Conservation (phyloP, 352 stramenopile species). For the Phytophthora syringae region DNA sequence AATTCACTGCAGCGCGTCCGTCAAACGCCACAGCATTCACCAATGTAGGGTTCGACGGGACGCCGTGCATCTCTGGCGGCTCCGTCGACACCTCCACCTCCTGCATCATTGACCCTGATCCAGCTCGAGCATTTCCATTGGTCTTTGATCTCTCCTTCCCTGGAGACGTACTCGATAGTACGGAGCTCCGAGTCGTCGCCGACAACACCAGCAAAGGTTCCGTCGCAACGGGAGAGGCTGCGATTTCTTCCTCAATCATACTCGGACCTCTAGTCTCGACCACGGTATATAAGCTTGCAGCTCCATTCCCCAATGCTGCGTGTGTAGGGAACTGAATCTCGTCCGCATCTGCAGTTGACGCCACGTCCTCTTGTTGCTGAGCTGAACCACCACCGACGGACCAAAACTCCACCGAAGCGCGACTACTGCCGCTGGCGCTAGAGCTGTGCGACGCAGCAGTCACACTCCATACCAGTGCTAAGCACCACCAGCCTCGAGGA, state of each 20-base stretch:
- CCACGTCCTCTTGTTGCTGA: background rate
- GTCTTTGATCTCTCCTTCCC: background rate
- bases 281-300: no score
- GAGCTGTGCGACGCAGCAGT: slow-evolving; percentile 1
- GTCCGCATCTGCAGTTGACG: background rate
- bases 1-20: slow-evolving; percentile 61
- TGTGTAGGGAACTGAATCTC: slow-evolving; percentile 18
- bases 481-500: background rate
- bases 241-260: slow-evolving; percentile 1
- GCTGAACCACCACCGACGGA: slow-evolving; percentile 6
- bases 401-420: slow-evolving; percentile 7
- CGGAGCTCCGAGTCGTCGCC: background rate
- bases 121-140: background rate
- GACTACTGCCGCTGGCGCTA: slow-evolving; percentile 3
- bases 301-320: background rate
- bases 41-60: slow-evolving; percentile 68
- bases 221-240: slow-evolving; percentile 9
- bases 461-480: slow-evolving; percentile 6
- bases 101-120: background rate
- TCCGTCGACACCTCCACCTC: slow-evolving; percentile 1
- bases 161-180: background rate
- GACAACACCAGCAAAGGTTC: slow-evolving; percentile 14
- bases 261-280: background rate
- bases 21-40: slow-evolving; percentile 63
- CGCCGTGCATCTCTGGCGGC: slow-evolving; percentile 49